Conservation (phyloP, 2,329 filamentous ascomycete genomes). For the Penicillium sp. region DNA sequence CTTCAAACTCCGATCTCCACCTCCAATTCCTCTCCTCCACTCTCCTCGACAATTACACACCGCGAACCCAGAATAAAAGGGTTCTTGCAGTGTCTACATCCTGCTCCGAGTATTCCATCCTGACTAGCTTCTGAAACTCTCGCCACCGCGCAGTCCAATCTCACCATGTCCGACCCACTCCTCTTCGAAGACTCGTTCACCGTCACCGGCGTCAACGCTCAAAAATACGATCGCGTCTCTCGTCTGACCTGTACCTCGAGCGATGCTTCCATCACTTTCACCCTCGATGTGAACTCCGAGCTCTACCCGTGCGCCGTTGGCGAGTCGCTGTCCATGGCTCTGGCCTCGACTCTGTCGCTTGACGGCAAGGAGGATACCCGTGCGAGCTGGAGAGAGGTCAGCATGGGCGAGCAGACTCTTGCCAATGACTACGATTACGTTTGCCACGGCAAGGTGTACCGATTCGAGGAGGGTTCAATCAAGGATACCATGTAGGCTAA, state of each 20-base stretch:
- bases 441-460: constrained; percentile 54
- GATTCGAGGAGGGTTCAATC: constrained; percentile 56
- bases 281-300: constrained; percentile 91
- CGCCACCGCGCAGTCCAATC: constrained; percentile 38
- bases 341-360: constrained; percentile 81
- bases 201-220: constrained; percentile 73
- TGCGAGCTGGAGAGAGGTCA: constrained; percentile 74
- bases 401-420: constrained; percentile 58
- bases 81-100: neutral
- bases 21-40: constrained; percentile 14
- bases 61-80: neutral
- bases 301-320: constrained; percentile 75
- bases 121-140: neutral
- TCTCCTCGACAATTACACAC: constrained; percentile 4
- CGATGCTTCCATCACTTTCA: constrained; percentile 73
- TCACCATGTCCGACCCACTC: constrained; percentile 74
- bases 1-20: constrained; percentile 25
- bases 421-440: constrained; percentile 55
- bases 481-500: constrained; percentile 78
- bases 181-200: constrained; percentile 93
- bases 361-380: constrained; percentile 78
- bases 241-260: constrained; percentile 76
- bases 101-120: neutral
- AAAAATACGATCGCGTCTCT: constrained; percentile 93
- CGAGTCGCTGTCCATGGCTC: constrained; percentile 75